A percentile compares a stretch with the other conserved stretches of the same genome.
Evolutionary conservation across 225 moss, liverwort and hornwort species (phyloP).

Genomic region (Polytrichum formosum): DNA sequence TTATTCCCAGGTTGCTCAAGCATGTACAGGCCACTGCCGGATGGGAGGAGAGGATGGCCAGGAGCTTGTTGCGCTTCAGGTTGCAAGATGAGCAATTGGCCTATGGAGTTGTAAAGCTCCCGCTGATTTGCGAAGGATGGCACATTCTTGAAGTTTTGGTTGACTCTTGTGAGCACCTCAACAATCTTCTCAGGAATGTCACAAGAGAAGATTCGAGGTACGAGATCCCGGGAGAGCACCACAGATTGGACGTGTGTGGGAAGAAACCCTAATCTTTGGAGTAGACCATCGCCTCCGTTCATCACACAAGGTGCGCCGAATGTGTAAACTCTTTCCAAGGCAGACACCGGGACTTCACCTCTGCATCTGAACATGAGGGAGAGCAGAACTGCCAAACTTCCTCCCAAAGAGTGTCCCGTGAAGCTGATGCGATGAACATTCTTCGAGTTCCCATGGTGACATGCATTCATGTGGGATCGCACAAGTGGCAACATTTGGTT

Average conservation of each 20-base stretch:
- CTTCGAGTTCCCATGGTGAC: constrained; percentile 19
- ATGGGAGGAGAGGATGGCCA: constrained; percentile 76
- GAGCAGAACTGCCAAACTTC: constrained; percentile 46
- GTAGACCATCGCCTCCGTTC: constrained; percentile 35
- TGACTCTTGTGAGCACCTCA: constrained; percentile 39
- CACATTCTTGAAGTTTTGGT: constrained; percentile 30
- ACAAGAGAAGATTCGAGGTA: constrained; percentile 46
- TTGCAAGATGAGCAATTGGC: constrained; percentile 63
- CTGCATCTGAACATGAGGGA: constrained; percentile 47
- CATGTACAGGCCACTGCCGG: constrained; percentile 73
- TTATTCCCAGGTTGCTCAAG: constrained; percentile 31
- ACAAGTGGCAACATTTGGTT: constrained; percentile 44
- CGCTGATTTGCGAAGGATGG: constrained; percentile 37
- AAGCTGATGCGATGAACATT: constrained; percentile 34
- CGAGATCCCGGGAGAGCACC: constrained; percentile 44
- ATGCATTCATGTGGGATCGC: constrained; percentile 39
- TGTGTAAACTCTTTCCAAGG: constrained; percentile 38
- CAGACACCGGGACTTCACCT: constrained; percentile 41
- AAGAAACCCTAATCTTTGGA: constrained; percentile 34
- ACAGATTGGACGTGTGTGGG: constrained; percentile 43
- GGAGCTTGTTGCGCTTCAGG: constrained; percentile 69
- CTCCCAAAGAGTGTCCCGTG: constrained; percentile 52
- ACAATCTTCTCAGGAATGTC: constrained; percentile 40
- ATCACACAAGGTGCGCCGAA: constrained; percentile 52
- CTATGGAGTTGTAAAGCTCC: constrained; percentile 35